Conservation (phyloP, 495 filamentous ascomycete species). For the Eremomyces bilateralis region DNA sequence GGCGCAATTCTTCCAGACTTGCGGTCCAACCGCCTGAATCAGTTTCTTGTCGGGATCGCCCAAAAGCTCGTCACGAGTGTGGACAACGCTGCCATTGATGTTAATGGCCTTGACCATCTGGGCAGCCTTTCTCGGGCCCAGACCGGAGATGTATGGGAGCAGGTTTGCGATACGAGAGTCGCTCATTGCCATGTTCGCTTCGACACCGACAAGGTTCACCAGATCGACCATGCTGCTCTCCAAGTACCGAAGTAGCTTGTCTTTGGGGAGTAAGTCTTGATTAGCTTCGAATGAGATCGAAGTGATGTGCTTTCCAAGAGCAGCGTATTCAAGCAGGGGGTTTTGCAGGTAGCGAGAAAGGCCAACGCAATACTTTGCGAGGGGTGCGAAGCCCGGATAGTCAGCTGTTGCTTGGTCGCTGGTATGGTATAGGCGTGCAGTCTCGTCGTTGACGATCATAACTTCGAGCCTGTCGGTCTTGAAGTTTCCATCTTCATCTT, state of each 20-base stretch:
- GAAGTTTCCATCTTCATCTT: constrained; percentile 36
- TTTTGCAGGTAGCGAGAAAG: constrained; percentile 80
- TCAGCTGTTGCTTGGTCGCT: constrained; percentile 63
- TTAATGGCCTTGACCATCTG: constrained; percentile 78
- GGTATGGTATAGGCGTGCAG: constrained; percentile 80
- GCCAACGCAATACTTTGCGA: constrained; percentile 73
- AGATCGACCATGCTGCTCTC: constrained; percentile 94
- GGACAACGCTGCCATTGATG: constrained; percentile 63
- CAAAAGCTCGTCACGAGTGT: constrained; percentile 62
- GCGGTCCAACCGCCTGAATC: constrained; percentile 60
- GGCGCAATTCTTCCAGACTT: constrained; percentile 88
- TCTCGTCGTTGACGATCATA: constrained; percentile 85
- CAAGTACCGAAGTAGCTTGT: constrained; percentile 63
- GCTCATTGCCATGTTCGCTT: constrained; percentile 73
- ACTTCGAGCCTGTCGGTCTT: constrained; percentile 60
- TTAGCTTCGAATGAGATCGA: constrained; percentile 75
- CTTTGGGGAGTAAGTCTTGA: constrained; percentile 68
- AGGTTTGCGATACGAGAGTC: constrained; percentile 66
- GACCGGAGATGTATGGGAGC: constrained; percentile 74
- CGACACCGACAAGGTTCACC: constrained; percentile 88
- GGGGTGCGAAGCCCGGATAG: constrained; percentile 51
- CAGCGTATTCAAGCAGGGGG: constrained; percentile 87
- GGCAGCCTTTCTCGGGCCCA: constrained; percentile 80
- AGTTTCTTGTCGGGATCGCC: constrained; percentile 61
- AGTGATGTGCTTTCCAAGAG: constrained; percentile 65